Evolutionary conservation across 2,329 filamentous ascomycete genomes (phyloP), one percentile per base, ranked within the genome.

Genomic region (Fusarium chlamydosporum): DNA sequence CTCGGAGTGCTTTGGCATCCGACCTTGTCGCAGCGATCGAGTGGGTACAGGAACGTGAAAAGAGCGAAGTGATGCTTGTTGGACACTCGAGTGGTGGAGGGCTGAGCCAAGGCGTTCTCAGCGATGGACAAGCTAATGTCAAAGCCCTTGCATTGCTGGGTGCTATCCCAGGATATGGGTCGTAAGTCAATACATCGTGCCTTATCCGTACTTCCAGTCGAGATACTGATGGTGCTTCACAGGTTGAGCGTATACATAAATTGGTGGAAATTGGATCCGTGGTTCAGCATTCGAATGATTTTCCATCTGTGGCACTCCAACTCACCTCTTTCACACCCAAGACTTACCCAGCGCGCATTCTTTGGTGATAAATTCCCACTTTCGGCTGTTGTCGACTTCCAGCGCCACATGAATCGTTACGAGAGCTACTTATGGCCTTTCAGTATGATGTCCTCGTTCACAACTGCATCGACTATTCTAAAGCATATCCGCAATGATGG

Each of bases 61-160:
- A 64, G 33, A 69, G 74, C 29, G 74, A 81, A 48, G 75, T 82
- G 7, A 73, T 84, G 12, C 77, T 87, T 10, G 78, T 85, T 1
- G 84, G 82, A 6, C 85, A 87, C 74, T 86, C 83, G 6, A 82
- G 81, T 46, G 85, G 85, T 7, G 85, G 82, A 7, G 84, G 83
- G 0, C 72, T 87, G 52, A 76, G 79, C 46, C 86, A 88, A 72
- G 83, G 81, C 37, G 72, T 86, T 7, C 73, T 88, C 8, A 81
- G 79, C 8, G 77, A 81, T 34, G 74, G 76, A 6, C 66, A 78
- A 15, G 77, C 81, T 10, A 77, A 68, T 37, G 82, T 83, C 7
- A 79, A 79, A 47, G 84, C 78, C 1, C 75, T 87, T 38, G 83
- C 78, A 8, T 75, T 87, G 38, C 72, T 84, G 29, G 84, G 79